These are phyloP conservation scores for Penicillium glabrum DNA, from an alignment of 2,329 filamentous ascomycete genomes.

Conservation along the genomic window DNA sequence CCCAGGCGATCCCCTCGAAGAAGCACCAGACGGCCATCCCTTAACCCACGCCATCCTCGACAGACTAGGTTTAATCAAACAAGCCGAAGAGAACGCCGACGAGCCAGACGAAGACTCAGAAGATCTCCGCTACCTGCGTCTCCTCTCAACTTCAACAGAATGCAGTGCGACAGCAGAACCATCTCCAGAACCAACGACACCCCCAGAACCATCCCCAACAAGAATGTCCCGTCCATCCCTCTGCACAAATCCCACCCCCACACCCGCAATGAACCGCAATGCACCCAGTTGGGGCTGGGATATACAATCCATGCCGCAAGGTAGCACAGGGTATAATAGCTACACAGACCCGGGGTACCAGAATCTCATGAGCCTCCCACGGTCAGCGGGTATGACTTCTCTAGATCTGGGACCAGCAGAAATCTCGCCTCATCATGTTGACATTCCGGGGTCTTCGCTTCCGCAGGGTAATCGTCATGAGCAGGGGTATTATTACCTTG, in stretches of 20 bases:
- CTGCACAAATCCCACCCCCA: slow-evolving; percentile 11
- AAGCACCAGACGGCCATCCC: slow-evolving; percentile 41
- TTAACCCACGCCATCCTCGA: slow-evolving; percentile 45
- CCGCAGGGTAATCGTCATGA: slow-evolving; percentile 11
- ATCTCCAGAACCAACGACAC: slow-evolving; percentile 37
- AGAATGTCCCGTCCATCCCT: slow-evolving; percentile 20
- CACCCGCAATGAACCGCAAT: slow-evolving; percentile 9
- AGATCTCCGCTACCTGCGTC: slow-evolving; percentile 37
- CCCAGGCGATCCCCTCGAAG: slow-evolving; percentile 42
- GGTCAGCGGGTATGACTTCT: slow-evolving; percentile 13
- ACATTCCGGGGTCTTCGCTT: slow-evolving; percentile 4
- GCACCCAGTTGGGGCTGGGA: slow-evolving; percentile 29
- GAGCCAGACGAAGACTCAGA: slow-evolving; percentile 37
- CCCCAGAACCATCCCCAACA: slow-evolving; percentile 30
- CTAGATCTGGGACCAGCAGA: slow-evolving; percentile 15
- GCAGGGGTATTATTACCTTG: slow-evolving; percentile 27
- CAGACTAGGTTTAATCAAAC: slow-evolving; percentile 44
- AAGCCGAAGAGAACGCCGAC: slow-evolving; percentile 41
- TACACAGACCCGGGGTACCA: slow-evolving; percentile 24
- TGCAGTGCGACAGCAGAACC: slow-evolving; percentile 39
- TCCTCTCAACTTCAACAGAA: slow-evolving; percentile 37
- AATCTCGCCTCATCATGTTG: slow-evolving; percentile 12
- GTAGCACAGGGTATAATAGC: slow-evolving; percentile 14
- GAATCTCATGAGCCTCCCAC: slow-evolving; percentile 19
- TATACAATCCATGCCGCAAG: slow-evolving; percentile 20